phyloP scores from a whole-genome alignment of 2,329 filamentous ascomycete genomes.

The Emydomyces testavorans region DNA sequence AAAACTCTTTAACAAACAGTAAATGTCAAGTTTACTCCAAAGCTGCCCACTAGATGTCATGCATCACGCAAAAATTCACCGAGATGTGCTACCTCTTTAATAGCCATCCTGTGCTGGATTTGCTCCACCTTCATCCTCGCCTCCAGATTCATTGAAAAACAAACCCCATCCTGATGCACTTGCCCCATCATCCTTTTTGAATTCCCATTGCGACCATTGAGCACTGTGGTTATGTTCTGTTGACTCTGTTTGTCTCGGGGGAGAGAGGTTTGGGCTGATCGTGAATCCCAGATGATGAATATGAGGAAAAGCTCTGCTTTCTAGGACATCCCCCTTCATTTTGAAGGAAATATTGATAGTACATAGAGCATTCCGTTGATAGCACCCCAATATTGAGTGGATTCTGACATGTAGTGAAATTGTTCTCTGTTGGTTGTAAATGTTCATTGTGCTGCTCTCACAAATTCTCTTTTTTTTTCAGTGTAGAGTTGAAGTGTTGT shows the following conservation, averaged over 20 bases:
- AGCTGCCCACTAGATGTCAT: neutral
- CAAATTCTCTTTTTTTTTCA: no score
- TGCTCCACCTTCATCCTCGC: neutral
- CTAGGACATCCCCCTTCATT: neutral
- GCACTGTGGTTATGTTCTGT: constrained; percentile 7
- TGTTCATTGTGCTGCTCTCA: no score
- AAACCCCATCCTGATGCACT: neutral
- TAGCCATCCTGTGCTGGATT: constrained; percentile 3
- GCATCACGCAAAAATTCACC: neutral
- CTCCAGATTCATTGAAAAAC: constrained; percentile 6
- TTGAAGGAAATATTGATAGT: constrained; percentile 2
- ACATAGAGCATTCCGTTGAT: constrained; percentile 11
- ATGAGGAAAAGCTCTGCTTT: neutral
- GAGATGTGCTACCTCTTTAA: neutral
- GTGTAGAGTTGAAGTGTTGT: no score
- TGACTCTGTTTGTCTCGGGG: neutral
- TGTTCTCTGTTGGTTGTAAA: neutral
- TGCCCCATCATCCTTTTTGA: constrained; percentile 5
- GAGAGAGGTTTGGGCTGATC: constrained; percentile 1
- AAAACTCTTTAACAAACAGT: constrained; percentile 57
- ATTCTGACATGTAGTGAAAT: neutral
- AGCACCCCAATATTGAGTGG: constrained; percentile 4
- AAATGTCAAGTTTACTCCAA: constrained; percentile 14
- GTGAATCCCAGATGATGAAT: constrained; percentile 6
- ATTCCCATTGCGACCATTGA: constrained; percentile 4